Conservation (phyloP, 2,329 filamentous ascomycete species). For the Ceratocystis ficicola region DNA sequence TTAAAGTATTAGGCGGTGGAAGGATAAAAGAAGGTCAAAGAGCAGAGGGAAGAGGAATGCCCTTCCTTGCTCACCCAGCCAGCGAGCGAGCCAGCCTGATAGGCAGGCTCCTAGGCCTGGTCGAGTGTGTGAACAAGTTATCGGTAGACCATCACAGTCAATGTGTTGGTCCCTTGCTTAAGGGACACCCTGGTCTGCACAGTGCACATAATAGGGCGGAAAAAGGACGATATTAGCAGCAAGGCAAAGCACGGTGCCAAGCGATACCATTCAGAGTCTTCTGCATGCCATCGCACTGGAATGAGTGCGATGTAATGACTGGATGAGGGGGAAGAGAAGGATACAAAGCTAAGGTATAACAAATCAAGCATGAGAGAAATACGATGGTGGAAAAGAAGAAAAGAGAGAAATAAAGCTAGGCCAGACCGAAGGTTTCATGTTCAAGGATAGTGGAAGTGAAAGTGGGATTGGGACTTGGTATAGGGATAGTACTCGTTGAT, state of each 20-base stretch:
- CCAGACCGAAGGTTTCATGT: conserved; percentile 3
- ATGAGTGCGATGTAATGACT: conserved; percentile 5
- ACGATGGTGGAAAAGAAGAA: conserved; percentile 6
- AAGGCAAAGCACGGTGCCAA: conserved; percentile 11
- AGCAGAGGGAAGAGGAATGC: conserved; percentile 16
- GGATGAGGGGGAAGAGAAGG: neutral
- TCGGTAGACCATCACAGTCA: conserved; percentile 19
- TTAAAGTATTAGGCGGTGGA: conserved; percentile 17
- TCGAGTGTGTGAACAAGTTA: conserved; percentile 7
- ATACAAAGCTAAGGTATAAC: conserved; percentile 2
- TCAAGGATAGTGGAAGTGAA: conserved; percentile 5
- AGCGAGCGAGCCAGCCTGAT: conserved; percentile 15
- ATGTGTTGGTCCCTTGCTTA: conserved; percentile 19
- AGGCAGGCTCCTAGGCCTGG: conserved; percentile 4
- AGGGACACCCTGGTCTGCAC: conserved; percentile 17
- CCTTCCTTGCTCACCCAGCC: conserved; percentile 15
- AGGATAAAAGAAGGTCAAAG: conserved; percentile 12
- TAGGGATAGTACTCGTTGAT: conserved; percentile 2
- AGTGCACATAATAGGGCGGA: conserved; percentile 13
- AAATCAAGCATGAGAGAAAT: neutral
- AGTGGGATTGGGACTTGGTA: neutral
- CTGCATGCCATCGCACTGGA: conserved; percentile 10
- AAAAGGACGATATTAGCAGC: conserved; percentile 12
- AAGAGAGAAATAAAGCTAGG: conserved; percentile 4
- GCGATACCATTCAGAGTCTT: conserved; percentile 7